Evolutionary conservation across 1,284 basidiomycete species (phyloP).

Genomic region (Puccinia novopanici): DNA sequence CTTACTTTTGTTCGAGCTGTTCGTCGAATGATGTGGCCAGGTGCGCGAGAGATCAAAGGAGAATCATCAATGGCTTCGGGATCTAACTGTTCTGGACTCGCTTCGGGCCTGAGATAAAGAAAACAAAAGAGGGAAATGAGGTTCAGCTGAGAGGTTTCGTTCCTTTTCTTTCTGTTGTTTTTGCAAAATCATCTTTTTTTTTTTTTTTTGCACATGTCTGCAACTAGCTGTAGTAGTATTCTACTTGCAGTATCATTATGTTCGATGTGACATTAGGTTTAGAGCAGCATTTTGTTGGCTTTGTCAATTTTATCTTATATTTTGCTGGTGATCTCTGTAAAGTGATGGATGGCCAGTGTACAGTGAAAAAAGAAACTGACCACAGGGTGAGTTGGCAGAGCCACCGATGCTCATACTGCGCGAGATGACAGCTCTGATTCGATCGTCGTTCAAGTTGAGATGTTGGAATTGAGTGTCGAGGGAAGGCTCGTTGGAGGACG

Average conservation of each 20-base stretch:
- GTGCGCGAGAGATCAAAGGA: conserved; percentile 83
- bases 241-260: neutral
- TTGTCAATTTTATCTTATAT: neutral
- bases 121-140: neutral
- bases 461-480: conserved; percentile 65
- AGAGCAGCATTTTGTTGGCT: neutral
- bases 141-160: neutral
- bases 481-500: conserved; percentile 68
- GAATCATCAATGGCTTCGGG: conserved; percentile 73
- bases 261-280: too few species aligned
- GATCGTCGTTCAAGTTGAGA: conserved; percentile 60
- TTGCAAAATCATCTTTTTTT: neutral
- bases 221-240: neutral
- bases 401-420: conserved; percentile 71
- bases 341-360: neutral
- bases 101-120: conserved; percentile 10
- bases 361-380: neutral
- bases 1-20: conserved; percentile 92
- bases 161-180: neutral
- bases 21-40: conserved; percentile 83
- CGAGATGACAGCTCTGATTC: conserved; percentile 70
- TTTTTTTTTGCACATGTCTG: neutral
- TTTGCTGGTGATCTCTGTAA: too few species aligned
- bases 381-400: neutral
- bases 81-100: conserved; percentile 30